Conservation (phyloP, 192 early-diverging fungal genomes). For the Coemansia sp. region DNA sequence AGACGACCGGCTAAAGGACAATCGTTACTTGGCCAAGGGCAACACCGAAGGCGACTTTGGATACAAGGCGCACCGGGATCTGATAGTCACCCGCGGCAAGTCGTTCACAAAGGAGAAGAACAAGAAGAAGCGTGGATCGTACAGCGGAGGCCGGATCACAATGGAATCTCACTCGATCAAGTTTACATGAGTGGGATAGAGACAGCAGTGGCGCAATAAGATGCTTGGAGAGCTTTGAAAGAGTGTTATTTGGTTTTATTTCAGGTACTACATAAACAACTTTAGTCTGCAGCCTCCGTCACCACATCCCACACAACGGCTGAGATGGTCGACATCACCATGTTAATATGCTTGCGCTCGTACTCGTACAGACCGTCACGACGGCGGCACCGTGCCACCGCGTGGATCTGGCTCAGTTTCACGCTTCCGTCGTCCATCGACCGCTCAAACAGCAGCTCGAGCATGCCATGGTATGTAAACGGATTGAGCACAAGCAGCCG, state of each 20-base stretch:
- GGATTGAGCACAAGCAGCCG: slow-evolving; percentile 51
- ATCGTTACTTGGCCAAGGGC: slow-evolving; percentile 71
- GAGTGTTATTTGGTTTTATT: background rate
- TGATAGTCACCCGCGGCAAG: slow-evolving; percentile 86
- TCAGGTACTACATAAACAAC: slow-evolving; percentile 1
- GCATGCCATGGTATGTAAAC: slow-evolving; percentile 39
- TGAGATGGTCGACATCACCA: slow-evolving; percentile 49
- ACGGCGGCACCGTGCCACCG: slow-evolving; percentile 32
- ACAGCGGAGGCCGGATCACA: slow-evolving; percentile 88
- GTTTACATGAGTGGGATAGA: slow-evolving; percentile 50
- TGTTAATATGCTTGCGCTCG: slow-evolving; percentile 53
- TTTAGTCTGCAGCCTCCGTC: slow-evolving; percentile 9
- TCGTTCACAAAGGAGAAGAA: slow-evolving; percentile 94
- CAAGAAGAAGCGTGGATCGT: slow-evolving; percentile 95
- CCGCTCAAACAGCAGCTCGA: slow-evolving; percentile 47
- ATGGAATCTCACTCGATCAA: slow-evolving; percentile 86
- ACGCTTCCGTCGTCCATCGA: slow-evolving; percentile 18
- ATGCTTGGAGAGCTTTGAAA: background rate
- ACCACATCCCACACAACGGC: slow-evolving; percentile 46
- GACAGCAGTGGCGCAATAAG: background rate
- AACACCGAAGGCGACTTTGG: slow-evolving; percentile 75
- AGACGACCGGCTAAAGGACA: slow-evolving; percentile 81
- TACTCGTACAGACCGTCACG: slow-evolving; percentile 45
- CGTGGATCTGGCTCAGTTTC: slow-evolving; percentile 27
- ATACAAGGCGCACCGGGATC: slow-evolving; percentile 87